Conservation (phyloP, 129 eudicot genomes). For the Calendula officinalis region DNA sequence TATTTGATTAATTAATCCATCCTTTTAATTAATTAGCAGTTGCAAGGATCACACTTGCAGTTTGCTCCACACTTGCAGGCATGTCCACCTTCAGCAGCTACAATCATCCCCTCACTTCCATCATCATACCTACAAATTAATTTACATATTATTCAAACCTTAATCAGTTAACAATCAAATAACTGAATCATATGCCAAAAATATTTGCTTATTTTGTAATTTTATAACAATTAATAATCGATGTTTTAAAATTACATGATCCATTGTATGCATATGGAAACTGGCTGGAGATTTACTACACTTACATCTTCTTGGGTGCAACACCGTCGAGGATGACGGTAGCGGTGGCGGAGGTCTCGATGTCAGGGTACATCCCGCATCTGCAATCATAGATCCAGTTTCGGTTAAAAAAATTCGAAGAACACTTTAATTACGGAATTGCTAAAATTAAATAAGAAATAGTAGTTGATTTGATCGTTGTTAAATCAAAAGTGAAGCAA, state of each 20-base stretch:
- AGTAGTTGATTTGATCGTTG: too few relatives aligned
- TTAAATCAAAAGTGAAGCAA: neutral
- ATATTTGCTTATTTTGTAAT: too few relatives aligned
- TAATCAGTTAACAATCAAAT: too few relatives aligned
- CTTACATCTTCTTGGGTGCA: conserved; percentile 55
- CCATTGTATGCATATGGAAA: too few relatives aligned
- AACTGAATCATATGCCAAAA: too few relatives aligned
- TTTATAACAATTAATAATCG: too few relatives aligned
- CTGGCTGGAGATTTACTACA: too few relatives aligned
- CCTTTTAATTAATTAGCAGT: conserved; percentile 25
- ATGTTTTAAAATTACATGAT: too few relatives aligned
- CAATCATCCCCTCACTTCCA: conserved; percentile 42
- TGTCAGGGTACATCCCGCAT: conserved; percentile 67
- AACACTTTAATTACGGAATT: too few relatives aligned
- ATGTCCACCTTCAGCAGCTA: conserved; percentile 37
- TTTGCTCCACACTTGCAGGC: conserved; percentile 55
- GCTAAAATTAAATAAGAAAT: too few relatives aligned
- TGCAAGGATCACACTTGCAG: conserved; percentile 70
- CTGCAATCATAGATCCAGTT: conserved; percentile 27
- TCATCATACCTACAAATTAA: conserved; percentile 30
- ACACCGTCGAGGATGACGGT: conserved; percentile 49
- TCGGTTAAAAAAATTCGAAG: too few relatives aligned
- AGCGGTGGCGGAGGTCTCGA: conserved; percentile 43
- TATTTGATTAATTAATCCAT: too few relatives aligned
- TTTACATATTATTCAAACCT: conserved; percentile 11